Base-by-base conservation (phyloP, 257 asterid species). In the Eustoma russellianum region DNA sequence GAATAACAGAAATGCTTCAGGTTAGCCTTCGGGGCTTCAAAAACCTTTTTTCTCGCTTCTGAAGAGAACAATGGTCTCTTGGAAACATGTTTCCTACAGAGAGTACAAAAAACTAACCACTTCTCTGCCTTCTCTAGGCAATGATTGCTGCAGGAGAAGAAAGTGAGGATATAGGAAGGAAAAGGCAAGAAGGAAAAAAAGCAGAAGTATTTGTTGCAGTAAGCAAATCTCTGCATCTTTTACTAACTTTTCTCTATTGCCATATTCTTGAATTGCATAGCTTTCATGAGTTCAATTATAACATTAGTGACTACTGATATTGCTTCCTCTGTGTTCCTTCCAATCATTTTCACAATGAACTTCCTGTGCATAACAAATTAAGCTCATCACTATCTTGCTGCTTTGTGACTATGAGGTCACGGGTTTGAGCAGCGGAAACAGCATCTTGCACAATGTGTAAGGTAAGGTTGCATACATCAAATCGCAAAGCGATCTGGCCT, bases 1-100 rank as follows among this genome's bases (percentile, higher is more conserved):
- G 77, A 38, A 73, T 74, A 43, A 68, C 74, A 57, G 56, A 63
- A 45, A 63, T 61, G 49, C 74, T 80, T 52, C 74, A 77, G 83
- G 94, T 81, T 46, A 48, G 43, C 15, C 9, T 51, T 48, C 30
- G 28, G 24, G n/a, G 1, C 15, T 28, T 38, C 17, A 44, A 14
- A 40, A 14, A 5, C 13, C 41, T 1, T 6, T n/a, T 16, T 17
- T 40, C 10, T 10, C 41, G 57, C 16, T 35, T 17, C 13, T 6
- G 34, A 8, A 18, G 9, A 3, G 33, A 0, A 6, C 16, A 34
- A 17, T 16, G 7, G 12, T 38, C 14, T 17, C 41, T 43, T 51
- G 5, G 9, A n/a, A 2, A 0, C n/a, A n/a, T 11, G 24, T 5
- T 14, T 57, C 30, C n/a, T 9, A 9, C 7, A 9, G 0, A 5